Evolutionary conservation across 2,329 filamentous ascomycete species (phyloP).

Genomic region (Calonectria fujianensis): DNA sequence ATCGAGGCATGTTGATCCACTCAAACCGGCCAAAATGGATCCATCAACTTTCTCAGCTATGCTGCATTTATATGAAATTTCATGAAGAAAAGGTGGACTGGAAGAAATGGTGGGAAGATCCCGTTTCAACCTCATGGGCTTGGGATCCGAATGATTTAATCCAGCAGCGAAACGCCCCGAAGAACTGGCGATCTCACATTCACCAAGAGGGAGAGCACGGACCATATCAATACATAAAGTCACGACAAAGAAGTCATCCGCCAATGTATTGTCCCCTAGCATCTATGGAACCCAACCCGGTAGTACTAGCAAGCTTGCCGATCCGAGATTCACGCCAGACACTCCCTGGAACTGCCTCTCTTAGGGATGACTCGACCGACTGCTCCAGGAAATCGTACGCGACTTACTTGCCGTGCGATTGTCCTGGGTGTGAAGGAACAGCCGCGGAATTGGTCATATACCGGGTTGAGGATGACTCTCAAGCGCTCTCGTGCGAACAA

Average conservation of each 20-base stretch:
- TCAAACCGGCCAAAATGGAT: not conserved
- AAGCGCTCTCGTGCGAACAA: not conserved
- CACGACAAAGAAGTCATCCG: not conserved
- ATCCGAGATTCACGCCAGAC: not conserved
- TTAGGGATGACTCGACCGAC: not conserved
- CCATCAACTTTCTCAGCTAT: not conserved
- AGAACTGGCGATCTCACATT: not conserved
- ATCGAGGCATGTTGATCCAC: not conserved
- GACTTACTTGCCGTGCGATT: not conserved
- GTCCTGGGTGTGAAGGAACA: not conserved
- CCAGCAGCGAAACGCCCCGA: not conserved
- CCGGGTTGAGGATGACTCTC: not conserved
- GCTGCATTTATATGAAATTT: not conserved
- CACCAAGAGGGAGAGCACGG: not conserved
- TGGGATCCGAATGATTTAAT: not conserved
- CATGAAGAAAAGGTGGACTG: not conserved
- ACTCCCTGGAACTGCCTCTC: not conserved
- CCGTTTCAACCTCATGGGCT: not conserved
- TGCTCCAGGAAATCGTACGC: not conserved
- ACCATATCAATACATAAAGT: not conserved
- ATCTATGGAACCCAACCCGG: not conserved
- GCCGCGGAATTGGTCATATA: not conserved
- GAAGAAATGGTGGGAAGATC: not conserved
- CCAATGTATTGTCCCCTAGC: not conserved
- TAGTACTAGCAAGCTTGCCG: not conserved